Conservation (phyloP, 2,329 filamentous ascomycete species). For the Penicillium expansum region DNA sequence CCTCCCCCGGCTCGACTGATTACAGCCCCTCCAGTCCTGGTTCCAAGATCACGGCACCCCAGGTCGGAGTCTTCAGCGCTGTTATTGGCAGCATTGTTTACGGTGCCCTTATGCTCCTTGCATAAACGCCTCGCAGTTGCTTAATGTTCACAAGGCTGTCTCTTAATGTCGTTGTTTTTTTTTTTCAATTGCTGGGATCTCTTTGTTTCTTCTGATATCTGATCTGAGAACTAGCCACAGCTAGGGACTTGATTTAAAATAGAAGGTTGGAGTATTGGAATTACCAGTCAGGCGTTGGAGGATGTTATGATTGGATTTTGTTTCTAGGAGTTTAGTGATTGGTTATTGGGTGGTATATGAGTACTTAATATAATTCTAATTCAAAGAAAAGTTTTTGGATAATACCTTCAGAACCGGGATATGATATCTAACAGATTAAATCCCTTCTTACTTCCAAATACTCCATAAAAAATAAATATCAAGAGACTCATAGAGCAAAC, state of each 20-base stretch:
- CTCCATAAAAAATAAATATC: neutral
- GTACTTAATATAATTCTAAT: slow-evolving; percentile 20
- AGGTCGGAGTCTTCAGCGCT: slow-evolving; percentile 7
- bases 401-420: neutral
- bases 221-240: slow-evolving; percentile 6
- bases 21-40: slow-evolving; percentile 28
- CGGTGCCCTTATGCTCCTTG: slow-evolving; percentile 26
- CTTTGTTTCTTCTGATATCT: neutral
- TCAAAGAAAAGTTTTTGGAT: neutral
- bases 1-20: slow-evolving; percentile 18
- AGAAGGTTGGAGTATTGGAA: neutral
- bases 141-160: slow-evolving; percentile 9
- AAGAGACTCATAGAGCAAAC: neutral
- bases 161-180: slow-evolving; percentile 15
- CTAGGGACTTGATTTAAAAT: neutral
- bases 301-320: slow-evolving; percentile 7
- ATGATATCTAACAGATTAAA: no score
- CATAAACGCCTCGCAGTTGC: slow-evolving; percentile 16
- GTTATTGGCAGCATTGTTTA: slow-evolving; percentile 10
- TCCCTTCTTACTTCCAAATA: neutral
- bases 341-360: slow-evolving; percentile 7
- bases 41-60: slow-evolving; percentile 25
- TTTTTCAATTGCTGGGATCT: neutral
- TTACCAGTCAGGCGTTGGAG: slow-evolving; percentile 14
- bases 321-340: neutral